Percentiles rank a stretch among this genome's conserved stretches.
These are phyloP conservation scores for Pleurotus salmoneostramineus DNA, from an alignment of 768 basidiomycete genomes.

Conservation along the genomic window DNA sequence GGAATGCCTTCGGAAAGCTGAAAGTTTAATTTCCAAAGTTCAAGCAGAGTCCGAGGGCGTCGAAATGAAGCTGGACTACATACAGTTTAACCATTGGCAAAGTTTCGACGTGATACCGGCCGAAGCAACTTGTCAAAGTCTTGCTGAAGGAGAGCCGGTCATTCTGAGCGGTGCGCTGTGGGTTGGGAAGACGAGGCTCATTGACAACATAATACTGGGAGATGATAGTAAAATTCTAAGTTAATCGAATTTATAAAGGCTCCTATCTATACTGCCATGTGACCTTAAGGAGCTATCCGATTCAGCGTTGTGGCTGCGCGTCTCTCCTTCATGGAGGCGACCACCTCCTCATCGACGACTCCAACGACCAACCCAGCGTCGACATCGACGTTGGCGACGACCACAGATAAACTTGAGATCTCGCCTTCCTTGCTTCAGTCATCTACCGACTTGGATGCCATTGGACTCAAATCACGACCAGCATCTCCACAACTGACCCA, in stretches of 20 bases:
- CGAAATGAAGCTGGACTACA: constrained; percentile 71
- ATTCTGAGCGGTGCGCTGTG: constrained; percentile 86
- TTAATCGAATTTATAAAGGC: constrained; percentile 11
- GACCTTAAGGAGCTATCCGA: neutral
- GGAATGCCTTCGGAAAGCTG: constrained; percentile 43
- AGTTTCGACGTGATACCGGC: constrained; percentile 63
- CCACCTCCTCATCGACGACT: neutral
- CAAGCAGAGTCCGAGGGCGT: constrained; percentile 32
- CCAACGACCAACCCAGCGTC: neutral
- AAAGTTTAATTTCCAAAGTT: constrained; percentile 30
- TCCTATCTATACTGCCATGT: neutral
- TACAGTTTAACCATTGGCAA: constrained; percentile 82
- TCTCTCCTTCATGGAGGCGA: neutral
- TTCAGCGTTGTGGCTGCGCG: neutral
- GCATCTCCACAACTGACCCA: constrained; percentile 8
- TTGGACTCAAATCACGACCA: constrained; percentile 7
- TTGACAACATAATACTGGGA: constrained; percentile 88
- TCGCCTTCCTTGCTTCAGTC: neutral
- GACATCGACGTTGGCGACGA: neutral
- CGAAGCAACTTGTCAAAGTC: constrained; percentile 16
- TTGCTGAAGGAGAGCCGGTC: constrained; percentile 32
- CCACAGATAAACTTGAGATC: neutral
- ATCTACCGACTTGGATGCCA: neutral
- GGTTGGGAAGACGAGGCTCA: constrained; percentile 84
- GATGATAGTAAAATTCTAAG: constrained; percentile 32